These are phyloP conservation scores for Pyrenophora tritici-repentis DNA, from an alignment of 2,329 filamentous ascomycete genomes.

Conservation along the genomic window DNA sequence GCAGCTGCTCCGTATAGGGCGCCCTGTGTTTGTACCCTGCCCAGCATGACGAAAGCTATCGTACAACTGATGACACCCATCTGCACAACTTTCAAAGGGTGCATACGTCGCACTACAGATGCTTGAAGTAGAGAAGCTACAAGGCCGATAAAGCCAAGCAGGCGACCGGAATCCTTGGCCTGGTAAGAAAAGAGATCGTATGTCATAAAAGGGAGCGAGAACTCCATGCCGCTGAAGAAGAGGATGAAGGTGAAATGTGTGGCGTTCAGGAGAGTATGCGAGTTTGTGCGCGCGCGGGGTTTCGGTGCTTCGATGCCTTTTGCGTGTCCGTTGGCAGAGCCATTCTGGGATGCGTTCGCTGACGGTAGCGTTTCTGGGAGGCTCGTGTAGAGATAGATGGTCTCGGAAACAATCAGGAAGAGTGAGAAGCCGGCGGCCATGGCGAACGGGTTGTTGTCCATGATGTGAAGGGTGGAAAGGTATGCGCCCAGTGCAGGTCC, in stretches of 20 bases:
- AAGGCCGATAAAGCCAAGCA: constrained; percentile 90
- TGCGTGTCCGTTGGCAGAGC: constrained; percentile 25
- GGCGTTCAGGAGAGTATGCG: constrained; percentile 78
- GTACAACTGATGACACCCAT: constrained; percentile 79
- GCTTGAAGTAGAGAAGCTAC: constrained; percentile 92
- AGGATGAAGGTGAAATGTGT: constrained; percentile 91
- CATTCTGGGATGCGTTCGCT: constrained; percentile 24
- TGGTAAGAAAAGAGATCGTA: constrained; percentile 88
- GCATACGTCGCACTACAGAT: constrained; percentile 82
- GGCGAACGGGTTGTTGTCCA: constrained; percentile 90
- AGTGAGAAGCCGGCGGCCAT: constrained; percentile 89
- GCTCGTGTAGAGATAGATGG: constrained; percentile 79
- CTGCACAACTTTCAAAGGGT: constrained; percentile 79
- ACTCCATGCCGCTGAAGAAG: constrained; percentile 98
- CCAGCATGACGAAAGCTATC: constrained; percentile 78
- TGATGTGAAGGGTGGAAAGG: constrained; percentile 74
- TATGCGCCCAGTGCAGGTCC: constrained; percentile 90
- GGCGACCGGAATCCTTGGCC: constrained; percentile 77
- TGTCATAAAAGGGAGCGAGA: constrained; percentile 95
- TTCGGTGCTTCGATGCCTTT: constrained; percentile 24
- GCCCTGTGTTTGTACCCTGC: constrained; percentile 67
- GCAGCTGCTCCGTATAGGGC: constrained; percentile 82
- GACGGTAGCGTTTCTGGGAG: constrained; percentile 85
- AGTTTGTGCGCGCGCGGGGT: constrained; percentile 69
- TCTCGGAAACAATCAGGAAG: constrained; percentile 82